Conservation (phyloP, 1,284 basidiomycete genomes). For the Apiotrichum domesticum region DNA sequence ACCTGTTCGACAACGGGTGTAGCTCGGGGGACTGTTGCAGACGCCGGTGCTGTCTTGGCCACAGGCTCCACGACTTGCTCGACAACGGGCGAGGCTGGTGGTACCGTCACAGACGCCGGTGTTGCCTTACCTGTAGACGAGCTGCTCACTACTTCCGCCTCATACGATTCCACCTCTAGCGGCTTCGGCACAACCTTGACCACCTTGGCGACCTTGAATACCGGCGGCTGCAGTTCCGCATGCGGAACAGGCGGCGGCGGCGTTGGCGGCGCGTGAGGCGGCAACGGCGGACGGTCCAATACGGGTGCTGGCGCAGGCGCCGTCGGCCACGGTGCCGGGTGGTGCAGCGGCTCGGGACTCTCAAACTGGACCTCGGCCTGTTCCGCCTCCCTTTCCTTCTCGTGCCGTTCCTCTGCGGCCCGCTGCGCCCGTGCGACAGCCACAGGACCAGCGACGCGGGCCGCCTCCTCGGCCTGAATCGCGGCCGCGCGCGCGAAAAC, state of each 20-base stretch:
- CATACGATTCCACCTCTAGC: background rate
- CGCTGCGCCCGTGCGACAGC: background rate
- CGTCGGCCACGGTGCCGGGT: background rate
- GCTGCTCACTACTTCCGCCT: too few relatives aligned
- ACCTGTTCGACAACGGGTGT: too few relatives aligned
- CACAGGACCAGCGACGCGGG: slow-evolving; percentile 13
- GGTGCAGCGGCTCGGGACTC: background rate
- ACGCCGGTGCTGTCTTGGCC: too few relatives aligned
- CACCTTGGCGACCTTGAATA: slow-evolving; percentile 1
- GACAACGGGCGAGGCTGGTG: too few relatives aligned
- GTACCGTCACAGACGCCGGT: too few relatives aligned
- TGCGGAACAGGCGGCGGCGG: background rate
- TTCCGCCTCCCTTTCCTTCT: background rate
- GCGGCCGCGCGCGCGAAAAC: slow-evolving; percentile 38
- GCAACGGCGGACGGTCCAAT: background rate
- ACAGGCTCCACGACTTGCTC: too few relatives aligned
- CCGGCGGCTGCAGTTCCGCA: background rate
- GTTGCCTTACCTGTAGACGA: too few relatives aligned
- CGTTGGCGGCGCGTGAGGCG: background rate
- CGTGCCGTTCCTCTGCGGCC: background rate
- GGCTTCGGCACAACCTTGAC: slow-evolving; percentile 1
- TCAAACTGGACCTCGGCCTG: background rate
- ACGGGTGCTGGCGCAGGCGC: background rate
- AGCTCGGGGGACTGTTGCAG: too few relatives aligned
- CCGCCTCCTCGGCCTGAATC: slow-evolving; percentile 41